A percentile compares a stretch with the other conserved stretches of the same genome.
Evolutionary conservation across 2,329 filamentous ascomycete genomes (phyloP).

Genomic region (Pestalotiopsis sp.): DNA sequence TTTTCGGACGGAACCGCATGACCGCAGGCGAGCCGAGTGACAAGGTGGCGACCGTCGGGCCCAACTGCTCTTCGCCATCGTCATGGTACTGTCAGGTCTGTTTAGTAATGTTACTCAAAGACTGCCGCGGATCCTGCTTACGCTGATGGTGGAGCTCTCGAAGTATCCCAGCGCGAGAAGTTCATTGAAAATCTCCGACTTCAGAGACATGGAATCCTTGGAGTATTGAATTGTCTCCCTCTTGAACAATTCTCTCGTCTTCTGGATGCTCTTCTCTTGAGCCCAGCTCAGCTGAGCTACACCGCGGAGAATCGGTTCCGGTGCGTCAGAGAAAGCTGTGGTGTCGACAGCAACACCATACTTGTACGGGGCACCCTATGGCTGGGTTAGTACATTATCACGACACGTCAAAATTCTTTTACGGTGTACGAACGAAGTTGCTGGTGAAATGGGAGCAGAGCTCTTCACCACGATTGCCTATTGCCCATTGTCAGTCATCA

Average conservation of each 20-base stretch:
- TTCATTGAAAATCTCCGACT: constrained; percentile 60
- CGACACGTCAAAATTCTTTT: constrained; percentile 26
- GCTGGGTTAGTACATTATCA: background rate
- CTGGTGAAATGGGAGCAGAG: constrained; percentile 55
- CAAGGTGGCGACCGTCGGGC: constrained; percentile 63
- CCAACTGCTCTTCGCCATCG: constrained; percentile 66
- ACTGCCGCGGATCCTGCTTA: constrained; percentile 31
- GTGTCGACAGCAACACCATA: constrained; percentile 61
- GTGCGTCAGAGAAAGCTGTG: constrained; percentile 51
- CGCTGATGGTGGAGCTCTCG: constrained; percentile 58
- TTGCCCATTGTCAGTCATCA: constrained; percentile 23
- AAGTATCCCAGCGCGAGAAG: constrained; percentile 66
- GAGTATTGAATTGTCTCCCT: constrained; percentile 6
- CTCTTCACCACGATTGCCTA: constrained; percentile 40
- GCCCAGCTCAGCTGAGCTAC: constrained; percentile 60
- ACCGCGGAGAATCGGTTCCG: constrained; percentile 48
- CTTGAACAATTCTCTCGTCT: constrained; percentile 22
- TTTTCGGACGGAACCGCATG: constrained; percentile 63
- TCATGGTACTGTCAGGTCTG: constrained; percentile 56
- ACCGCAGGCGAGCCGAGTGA: constrained; percentile 60
- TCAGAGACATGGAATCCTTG: constrained; percentile 24
- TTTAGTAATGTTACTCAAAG: background rate
- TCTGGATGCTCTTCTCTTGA: constrained; percentile 41
- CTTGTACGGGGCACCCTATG: constrained; percentile 66
- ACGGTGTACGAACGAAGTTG: constrained; percentile 49